Evolutionary conservation across 2,329 filamentous ascomycete species (phyloP).

Genomic region (Xylariales sp.): DNA sequence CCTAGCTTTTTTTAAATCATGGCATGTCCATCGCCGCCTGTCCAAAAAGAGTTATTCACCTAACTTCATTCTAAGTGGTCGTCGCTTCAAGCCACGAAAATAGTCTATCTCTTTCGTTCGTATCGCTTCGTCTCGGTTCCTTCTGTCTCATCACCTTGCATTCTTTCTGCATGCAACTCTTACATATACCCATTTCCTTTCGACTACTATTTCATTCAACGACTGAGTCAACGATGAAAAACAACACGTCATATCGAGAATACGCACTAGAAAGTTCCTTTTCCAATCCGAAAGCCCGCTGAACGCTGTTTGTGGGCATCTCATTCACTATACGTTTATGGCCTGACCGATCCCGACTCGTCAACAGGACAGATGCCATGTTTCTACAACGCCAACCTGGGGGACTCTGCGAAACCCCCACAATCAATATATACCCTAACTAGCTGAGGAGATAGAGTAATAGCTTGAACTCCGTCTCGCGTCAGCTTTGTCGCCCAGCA

Average conservation of each 20-base stretch:
- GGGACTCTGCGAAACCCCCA: background rate
- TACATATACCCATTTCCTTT: constrained; percentile 35
- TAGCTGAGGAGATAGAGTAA: background rate
- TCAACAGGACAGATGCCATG: constrained; percentile 3
- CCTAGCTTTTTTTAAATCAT: constrained; percentile 66
- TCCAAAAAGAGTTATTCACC: background rate
- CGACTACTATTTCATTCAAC: constrained; percentile 14
- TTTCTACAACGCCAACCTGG: background rate
- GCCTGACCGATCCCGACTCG: constrained; percentile 1
- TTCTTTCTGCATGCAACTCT: constrained; percentile 13
- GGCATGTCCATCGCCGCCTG: background rate
- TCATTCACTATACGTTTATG: background rate
- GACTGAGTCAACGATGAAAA: constrained; percentile 5
- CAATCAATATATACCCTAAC: background rate
- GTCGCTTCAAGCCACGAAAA: background rate
- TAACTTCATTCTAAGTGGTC: background rate
- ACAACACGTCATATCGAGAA: background rate
- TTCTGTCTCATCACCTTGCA: background rate
- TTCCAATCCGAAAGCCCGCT: background rate
- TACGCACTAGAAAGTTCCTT: background rate
- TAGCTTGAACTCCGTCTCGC: background rate
- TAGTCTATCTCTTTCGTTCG: background rate
- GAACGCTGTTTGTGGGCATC: background rate
- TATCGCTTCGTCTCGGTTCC: background rate
- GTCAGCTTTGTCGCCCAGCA: background rate